These are phyloP conservation scores for Aspergillus heteromorphus DNA, from an alignment of 495 filamentous ascomycete genomes.

Conservation along the genomic window DNA sequence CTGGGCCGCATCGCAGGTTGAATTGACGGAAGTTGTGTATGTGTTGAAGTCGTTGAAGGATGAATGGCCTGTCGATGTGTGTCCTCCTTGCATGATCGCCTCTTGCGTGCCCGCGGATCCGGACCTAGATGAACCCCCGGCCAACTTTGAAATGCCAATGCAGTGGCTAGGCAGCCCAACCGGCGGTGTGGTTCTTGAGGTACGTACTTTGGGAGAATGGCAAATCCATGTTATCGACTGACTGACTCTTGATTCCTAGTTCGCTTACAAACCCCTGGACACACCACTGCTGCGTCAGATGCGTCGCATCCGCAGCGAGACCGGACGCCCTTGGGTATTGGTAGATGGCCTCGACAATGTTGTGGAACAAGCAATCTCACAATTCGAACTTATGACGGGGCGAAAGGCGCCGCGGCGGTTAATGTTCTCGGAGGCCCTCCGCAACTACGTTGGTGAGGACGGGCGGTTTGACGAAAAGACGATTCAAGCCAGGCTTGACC, in stretches of 20 bases:
- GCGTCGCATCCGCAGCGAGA: slow-evolving; percentile 50
- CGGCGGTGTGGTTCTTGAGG: slow-evolving; percentile 75
- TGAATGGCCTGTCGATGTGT: slow-evolving; percentile 59
- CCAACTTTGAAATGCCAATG: slow-evolving; percentile 69
- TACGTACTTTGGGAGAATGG: slow-evolving; percentile 21
- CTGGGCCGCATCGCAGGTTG: slow-evolving; percentile 43
- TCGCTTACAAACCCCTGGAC: slow-evolving; percentile 68
- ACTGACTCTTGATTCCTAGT: slow-evolving; percentile 31
- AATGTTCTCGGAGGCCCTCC: slow-evolving; percentile 66
- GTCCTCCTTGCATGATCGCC: slow-evolving; percentile 68
- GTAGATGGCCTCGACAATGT: slow-evolving; percentile 79
- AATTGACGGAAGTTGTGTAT: slow-evolving; percentile 47
- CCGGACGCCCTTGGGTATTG: slow-evolving; percentile 64
- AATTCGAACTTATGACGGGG: slow-evolving; percentile 81
- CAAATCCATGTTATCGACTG: background rate
- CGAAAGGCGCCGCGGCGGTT: slow-evolving; percentile 66
- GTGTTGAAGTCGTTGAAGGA: slow-evolving; percentile 55
- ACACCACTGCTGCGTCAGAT: slow-evolving; percentile 69
- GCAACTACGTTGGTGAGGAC: slow-evolving; percentile 40
- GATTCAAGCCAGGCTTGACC: slow-evolving; percentile 36
- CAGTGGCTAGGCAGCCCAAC: slow-evolving; percentile 73
- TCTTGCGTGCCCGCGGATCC: slow-evolving; percentile 70
- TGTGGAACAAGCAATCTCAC: slow-evolving; percentile 75
- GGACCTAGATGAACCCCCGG: slow-evolving; percentile 55
- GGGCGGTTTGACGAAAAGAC: slow-evolving; percentile 42